phyloP scores from a whole-genome alignment of 345 rosid species.

The Eucalyptus erythrocorys region DNA sequence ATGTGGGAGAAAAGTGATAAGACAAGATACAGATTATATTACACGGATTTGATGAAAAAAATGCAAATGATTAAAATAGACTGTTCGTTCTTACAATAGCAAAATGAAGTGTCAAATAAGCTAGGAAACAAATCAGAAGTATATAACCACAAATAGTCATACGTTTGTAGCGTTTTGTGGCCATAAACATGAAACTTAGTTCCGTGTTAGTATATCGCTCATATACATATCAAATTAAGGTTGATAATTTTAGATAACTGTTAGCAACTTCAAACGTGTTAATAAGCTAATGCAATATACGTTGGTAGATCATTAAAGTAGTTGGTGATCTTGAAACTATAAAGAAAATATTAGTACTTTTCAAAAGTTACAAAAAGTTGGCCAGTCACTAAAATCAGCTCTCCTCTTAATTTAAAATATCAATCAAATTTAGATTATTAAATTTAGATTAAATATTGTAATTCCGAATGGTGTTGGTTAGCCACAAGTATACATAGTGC shows the following conservation, averaged over 20 bases:
- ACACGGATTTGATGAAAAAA: rapidly evolving
- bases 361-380: not conserved
- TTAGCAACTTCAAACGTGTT: rapidly evolving
- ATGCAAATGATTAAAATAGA: rapidly evolving
- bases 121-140: too few relatives aligned
- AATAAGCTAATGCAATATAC: rapidly evolving
- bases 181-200: not conserved
- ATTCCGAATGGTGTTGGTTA: not conserved
- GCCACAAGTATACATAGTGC: rapidly evolving
- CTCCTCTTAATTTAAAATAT: rapidly evolving
- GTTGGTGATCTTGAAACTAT: not conserved
- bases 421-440: too few relatives aligned
- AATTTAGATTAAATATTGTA: rapidly evolving
- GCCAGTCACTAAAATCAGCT: rapidly evolving
- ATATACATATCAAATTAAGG: rapidly evolving
- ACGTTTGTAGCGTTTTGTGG: not conserved
- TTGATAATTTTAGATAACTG: rapidly evolving
- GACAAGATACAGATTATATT: rapidly evolving
- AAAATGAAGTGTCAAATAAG: rapidly evolving
- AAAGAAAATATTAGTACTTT: not conserved
- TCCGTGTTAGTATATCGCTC: rapidly evolving
- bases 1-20: rapidly evolving
- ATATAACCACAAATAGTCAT: rapidly evolving
- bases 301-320: not conserved
- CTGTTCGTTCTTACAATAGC: rapidly evolving